These are phyloP conservation scores for Tritrichomonas musculus DNA, from an alignment of 208 protist genomes.

Conservation along the genomic window DNA sequence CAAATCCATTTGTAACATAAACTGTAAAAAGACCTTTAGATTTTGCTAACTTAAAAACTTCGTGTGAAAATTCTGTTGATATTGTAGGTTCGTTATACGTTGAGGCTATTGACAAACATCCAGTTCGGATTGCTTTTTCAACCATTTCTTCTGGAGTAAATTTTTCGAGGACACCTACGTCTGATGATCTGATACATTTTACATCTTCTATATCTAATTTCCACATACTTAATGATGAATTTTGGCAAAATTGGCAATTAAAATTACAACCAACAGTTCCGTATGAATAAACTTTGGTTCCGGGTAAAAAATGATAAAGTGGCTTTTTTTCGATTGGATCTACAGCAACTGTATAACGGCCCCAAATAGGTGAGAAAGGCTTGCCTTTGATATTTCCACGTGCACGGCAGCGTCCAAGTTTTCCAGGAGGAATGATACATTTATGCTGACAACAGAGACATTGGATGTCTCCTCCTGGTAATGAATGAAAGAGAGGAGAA, in stretches of 20 bases:
- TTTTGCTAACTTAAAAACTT: constrained; percentile 21
- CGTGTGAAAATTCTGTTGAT: not conserved
- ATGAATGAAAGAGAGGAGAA: not conserved
- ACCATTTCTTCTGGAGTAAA: not conserved
- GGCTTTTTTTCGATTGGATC: constrained; percentile 29
- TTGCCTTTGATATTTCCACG: not conserved
- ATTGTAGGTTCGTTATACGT: constrained; percentile 20
- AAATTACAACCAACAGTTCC: constrained; percentile 31
- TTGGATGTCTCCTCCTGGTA: not conserved
- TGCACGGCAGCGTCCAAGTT: not conserved
- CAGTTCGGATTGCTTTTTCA: not conserved
- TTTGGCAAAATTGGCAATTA: constrained; percentile 27
- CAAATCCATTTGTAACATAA: constrained; percentile 25
- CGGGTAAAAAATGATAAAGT: not conserved
- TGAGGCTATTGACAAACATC: not conserved
- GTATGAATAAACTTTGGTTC: constrained; percentile 17
- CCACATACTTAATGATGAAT: constrained; percentile 14
- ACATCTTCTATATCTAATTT: constrained; percentile 24
- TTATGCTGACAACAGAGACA: not conserved
- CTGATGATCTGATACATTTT: not conserved
- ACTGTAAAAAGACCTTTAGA: not conserved
- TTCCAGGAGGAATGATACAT: not conserved
- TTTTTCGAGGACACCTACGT: not conserved
- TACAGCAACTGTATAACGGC: not conserved
- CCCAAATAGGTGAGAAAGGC: not conserved